phyloP scores from a whole-genome alignment of 495 filamentous ascomycete genomes.

The Xylaria flabelliformis region DNA sequence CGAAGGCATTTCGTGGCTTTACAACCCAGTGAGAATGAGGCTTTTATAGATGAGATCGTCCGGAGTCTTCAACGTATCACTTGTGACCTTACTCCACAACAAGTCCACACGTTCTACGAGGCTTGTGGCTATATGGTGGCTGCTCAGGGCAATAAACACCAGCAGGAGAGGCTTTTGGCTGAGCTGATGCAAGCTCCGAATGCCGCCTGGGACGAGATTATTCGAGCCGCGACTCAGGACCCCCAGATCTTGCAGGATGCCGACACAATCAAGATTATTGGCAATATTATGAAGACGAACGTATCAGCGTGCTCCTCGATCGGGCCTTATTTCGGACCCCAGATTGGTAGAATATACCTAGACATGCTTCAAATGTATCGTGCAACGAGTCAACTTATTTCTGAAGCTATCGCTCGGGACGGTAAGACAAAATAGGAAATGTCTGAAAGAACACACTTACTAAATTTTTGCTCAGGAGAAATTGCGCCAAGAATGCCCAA shows the following conservation, averaged over 20 bases:
- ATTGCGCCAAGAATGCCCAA: conserved; percentile 98
- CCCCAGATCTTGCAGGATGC: conserved; percentile 83
- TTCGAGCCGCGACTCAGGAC: conserved; percentile 79
- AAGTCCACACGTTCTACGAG: conserved; percentile 99
- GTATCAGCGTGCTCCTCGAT: conserved; percentile 96
- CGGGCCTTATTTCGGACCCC: conserved; percentile 97
- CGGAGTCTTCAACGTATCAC: conserved; percentile 94
- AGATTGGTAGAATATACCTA: conserved; percentile 95
- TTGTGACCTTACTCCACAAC: conserved; percentile 90
- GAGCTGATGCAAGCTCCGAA: conserved; percentile 96
- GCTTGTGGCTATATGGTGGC: conserved; percentile 99
- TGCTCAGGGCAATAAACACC: conserved; percentile 89
- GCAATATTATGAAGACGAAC: conserved; percentile 99
- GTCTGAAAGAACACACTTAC: not conserved
- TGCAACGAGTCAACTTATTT: conserved; percentile 93
- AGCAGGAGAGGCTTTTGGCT: conserved; percentile 87
- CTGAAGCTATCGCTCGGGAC: conserved; percentile 83
- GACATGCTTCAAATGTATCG: conserved; percentile 99
- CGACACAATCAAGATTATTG: conserved; percentile 96
- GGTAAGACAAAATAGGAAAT: conserved; percentile 58
- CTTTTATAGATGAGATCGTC: conserved; percentile 99
- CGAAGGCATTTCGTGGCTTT: conserved; percentile 95
- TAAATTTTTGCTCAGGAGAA: conserved; percentile 62
- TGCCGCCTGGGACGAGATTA: conserved; percentile 93
- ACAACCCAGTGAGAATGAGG: conserved; percentile 91